A percentile compares a stretch with the other conserved stretches of the same genome.
Evolutionary conservation across 2,329 filamentous ascomycete genomes (phyloP).

Genomic region (Colletotrichum sp.): DNA sequence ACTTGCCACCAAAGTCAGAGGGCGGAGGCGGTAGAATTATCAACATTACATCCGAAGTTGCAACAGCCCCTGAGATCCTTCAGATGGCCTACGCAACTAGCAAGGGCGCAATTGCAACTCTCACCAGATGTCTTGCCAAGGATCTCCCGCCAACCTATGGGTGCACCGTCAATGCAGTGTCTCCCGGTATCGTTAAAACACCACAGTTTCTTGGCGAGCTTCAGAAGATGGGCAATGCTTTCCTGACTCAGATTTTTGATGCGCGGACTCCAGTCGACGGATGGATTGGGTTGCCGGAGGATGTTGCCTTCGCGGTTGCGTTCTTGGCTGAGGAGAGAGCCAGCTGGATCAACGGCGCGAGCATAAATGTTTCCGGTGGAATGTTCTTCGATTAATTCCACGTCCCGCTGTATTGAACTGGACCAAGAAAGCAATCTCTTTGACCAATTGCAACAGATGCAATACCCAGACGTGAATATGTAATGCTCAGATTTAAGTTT

Average conservation of each 20-base stretch:
- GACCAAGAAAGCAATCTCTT: background rate
- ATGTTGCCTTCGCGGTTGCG: conserved; percentile 50
- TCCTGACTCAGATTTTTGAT: conserved; percentile 36
- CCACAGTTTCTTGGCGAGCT: conserved; percentile 41
- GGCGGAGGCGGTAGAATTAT: conserved; percentile 39
- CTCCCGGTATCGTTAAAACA: conserved; percentile 46
- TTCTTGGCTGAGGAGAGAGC: conserved; percentile 48
- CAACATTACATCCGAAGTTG: conserved; percentile 44
- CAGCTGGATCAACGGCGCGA: conserved; percentile 50
- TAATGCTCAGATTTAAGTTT: background rate
- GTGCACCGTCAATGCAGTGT: conserved; percentile 49
- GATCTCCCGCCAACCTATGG: conserved; percentile 48
- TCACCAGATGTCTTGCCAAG: conserved; percentile 47
- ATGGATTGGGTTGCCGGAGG: conserved; percentile 45
- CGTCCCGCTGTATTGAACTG: background rate
- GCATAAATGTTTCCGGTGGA: conserved; percentile 32
- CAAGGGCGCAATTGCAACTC: conserved; percentile 53
- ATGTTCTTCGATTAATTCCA: background rate
- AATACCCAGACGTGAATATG: background rate
- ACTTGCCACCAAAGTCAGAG: conserved; percentile 31
- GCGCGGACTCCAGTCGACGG: conserved; percentile 45
- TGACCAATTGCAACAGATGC: rapidly evolving
- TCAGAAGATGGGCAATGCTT: conserved; percentile 37
- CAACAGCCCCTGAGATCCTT: conserved; percentile 34
- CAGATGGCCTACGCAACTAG: conserved; percentile 54